Evolutionary conservation across 805 yeast genomes (phyloP).

Genomic region (Danielozyma ontarioensis): DNA sequence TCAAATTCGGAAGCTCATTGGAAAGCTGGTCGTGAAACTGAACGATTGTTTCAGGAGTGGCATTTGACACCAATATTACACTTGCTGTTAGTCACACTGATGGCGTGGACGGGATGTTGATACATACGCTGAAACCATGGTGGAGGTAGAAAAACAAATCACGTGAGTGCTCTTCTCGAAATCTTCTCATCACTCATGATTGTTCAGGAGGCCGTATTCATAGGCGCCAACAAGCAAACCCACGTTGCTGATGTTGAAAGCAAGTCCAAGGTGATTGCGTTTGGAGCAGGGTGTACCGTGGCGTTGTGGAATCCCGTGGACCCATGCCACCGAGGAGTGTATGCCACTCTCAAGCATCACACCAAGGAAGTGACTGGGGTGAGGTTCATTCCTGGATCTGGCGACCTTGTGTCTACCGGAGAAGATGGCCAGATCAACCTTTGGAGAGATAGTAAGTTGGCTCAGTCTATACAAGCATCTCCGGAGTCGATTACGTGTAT

Average conservation of each 20-base stretch:
- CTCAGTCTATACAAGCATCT: constrained; percentile 36
- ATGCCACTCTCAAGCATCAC: constrained; percentile 56
- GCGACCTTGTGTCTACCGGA: constrained; percentile 52
- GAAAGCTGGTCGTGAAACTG: constrained; percentile 67
- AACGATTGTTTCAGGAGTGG: constrained; percentile 57
- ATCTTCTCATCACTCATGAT: not conserved
- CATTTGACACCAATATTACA: constrained; percentile 32
- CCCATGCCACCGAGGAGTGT: constrained; percentile 39
- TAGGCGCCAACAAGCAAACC: constrained; percentile 69
- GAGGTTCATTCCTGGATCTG: constrained; percentile 40
- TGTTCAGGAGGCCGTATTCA: constrained; percentile 53
- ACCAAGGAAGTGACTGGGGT: constrained; percentile 62
- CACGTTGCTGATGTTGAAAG: constrained; percentile 51
- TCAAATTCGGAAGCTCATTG: constrained; percentile 56
- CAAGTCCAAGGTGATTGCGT: constrained; percentile 46
- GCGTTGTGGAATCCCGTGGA: constrained; percentile 67
- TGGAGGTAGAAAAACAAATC: not conserved
- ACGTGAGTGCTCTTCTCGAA: not conserved
- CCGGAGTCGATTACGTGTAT: constrained; percentile 51
- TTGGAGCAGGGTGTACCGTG: constrained; percentile 61
- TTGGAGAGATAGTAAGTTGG: constrained; percentile 42
- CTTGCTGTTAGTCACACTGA: constrained; percentile 21
- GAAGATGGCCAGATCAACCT: constrained; percentile 61
- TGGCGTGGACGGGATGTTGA: not conserved
- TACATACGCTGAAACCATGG: constrained; percentile 10